Conservation (phyloP, 2,329 filamentous ascomycete genomes). For the Clonostachys solani region DNA sequence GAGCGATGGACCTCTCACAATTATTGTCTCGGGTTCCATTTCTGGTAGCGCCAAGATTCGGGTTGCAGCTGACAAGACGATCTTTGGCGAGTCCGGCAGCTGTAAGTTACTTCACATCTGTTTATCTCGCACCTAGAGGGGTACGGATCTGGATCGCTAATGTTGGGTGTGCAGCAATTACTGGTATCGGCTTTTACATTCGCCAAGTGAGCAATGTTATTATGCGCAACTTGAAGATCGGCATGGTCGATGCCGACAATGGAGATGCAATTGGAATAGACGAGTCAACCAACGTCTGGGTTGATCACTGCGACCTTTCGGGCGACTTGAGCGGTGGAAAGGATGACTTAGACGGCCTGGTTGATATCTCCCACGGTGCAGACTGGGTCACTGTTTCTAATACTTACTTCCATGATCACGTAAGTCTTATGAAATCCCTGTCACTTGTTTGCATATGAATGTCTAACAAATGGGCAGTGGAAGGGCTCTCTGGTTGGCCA, state of each 20-base stretch:
- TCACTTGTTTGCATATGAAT: neutral
- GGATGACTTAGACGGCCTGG: conserved; percentile 31
- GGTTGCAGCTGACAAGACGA: conserved; percentile 35
- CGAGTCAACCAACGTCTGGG: conserved; percentile 38
- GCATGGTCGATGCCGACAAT: conserved; percentile 35
- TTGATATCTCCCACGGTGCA: conserved; percentile 34
- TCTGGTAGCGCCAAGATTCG: conserved; percentile 16
- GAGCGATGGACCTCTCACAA: conserved; percentile 15
- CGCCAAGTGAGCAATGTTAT: conserved; percentile 44
- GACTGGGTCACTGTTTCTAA: conserved; percentile 34
- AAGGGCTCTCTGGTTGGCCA: conserved; percentile 58
- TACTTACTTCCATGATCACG: conserved; percentile 34
- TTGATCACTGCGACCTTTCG: conserved; percentile 33
- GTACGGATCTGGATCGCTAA: conserved; percentile 40
- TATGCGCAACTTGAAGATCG: conserved; percentile 47
- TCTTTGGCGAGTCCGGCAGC: conserved; percentile 27
- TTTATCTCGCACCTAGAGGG: conserved; percentile 21
- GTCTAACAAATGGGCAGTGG: conserved; percentile 5
- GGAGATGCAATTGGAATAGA: conserved; percentile 47
- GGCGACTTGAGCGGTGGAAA: conserved; percentile 26
- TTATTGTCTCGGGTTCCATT: conserved; percentile 19
- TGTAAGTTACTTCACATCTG: conserved; percentile 7
- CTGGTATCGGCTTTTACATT: too few species aligned
- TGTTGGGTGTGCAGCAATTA: too few species aligned
- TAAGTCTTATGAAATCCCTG: neutral